These are phyloP conservation scores for Gryganskiella cystojenkinii DNA, from an alignment of 192 early-diverging fungal species.

Conservation along the genomic window DNA sequence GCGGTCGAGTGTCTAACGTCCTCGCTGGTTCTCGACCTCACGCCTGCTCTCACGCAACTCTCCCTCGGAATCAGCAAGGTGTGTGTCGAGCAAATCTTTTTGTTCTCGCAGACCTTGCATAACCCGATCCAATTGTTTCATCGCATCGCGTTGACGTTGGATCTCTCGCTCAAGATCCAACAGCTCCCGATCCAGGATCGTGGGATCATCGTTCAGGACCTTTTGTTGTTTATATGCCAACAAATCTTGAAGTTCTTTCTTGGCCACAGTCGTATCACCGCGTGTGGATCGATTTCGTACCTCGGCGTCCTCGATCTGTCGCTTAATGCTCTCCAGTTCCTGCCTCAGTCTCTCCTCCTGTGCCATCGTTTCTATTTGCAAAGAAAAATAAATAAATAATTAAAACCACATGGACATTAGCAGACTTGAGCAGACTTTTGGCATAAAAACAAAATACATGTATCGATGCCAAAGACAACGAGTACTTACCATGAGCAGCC, in stretches of 20 bases:
- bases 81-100: constrained; percentile 57
- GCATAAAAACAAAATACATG: background rate
- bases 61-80: constrained; percentile 56
- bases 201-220: constrained; percentile 58
- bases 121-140: constrained; percentile 57
- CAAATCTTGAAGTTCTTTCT: constrained; percentile 60
- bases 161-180: constrained; percentile 61
- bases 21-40: constrained; percentile 35
- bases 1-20: too few species aligned
- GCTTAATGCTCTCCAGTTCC: constrained; percentile 60
- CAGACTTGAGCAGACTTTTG: background rate
- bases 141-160: constrained; percentile 56
- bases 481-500: constrained; percentile 21
- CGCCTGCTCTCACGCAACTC: constrained; percentile 59
- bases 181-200: constrained; percentile 53
- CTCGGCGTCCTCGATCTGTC: constrained; percentile 61
- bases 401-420: background rate
- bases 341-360: constrained; percentile 62
- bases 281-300: constrained; percentile 26
- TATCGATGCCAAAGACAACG: background rate
- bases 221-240: constrained; percentile 66
- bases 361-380: constrained; percentile 20
- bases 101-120: constrained; percentile 62
- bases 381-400: background rate
- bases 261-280: constrained; percentile 30